These are phyloP conservation scores for Giardia duodenalis DNA, from an alignment of 208 protist species.

Conservation along the genomic window DNA sequence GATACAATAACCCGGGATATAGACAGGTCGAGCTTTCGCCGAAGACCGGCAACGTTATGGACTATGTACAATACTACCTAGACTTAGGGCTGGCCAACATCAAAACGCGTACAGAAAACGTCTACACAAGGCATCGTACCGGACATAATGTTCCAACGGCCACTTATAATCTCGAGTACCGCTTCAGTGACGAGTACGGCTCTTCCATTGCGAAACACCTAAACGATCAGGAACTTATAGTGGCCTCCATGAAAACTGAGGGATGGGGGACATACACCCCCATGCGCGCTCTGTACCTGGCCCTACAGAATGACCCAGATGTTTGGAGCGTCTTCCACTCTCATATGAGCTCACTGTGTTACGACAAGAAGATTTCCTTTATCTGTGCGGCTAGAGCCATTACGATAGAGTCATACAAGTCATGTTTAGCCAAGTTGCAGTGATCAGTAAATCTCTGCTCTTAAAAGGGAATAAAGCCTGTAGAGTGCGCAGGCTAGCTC, in stretches of 20 bases:
- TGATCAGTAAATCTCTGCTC: no score
- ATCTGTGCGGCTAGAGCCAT: background rate
- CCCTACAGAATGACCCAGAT: background rate
- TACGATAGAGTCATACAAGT: background rate
- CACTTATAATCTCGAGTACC: background rate
- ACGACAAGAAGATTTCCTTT: background rate
- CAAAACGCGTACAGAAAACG: background rate
- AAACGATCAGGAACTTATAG: background rate
- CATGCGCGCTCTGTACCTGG: background rate
- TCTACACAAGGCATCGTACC: no score
- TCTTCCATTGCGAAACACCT: background rate
- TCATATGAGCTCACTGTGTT: background rate
- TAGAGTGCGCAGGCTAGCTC: no score
- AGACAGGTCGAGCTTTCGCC: background rate
- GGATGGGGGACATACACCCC: background rate
- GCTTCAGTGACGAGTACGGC: background rate
- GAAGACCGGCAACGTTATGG: background rate
- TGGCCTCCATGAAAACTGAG: background rate
- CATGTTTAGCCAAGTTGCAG: no score
- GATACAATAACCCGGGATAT: background rate
- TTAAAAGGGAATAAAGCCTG: no score
- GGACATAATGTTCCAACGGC: no score
- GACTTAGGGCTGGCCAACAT: background rate
- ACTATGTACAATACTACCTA: background rate
- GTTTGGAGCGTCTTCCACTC: background rate